Percentiles rank a stretch among this genome's conserved stretches.
Evolutionary conservation across 208 protist genomes (phyloP).

Genomic region (Leishmania guyanensis): DNA sequence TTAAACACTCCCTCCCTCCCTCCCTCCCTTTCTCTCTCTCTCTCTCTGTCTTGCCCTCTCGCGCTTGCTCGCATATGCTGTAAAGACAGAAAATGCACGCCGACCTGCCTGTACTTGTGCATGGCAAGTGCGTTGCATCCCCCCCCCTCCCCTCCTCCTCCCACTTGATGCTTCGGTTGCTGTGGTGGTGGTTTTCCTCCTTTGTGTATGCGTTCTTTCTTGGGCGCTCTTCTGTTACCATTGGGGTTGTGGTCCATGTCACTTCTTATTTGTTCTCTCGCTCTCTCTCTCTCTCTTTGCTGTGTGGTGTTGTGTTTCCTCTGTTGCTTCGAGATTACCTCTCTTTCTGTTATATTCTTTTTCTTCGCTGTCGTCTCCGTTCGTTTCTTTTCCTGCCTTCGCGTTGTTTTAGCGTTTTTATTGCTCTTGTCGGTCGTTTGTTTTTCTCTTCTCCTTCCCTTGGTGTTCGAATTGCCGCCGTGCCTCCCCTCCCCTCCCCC

Average conservation of each 20-base stretch:
- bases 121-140: neutral
- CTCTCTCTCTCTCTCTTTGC: neutral
- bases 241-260: neutral
- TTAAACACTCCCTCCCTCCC: neutral
- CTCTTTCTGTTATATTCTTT: neutral
- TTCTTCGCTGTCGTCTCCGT: neutral
- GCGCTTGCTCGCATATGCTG: neutral
- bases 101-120: neutral
- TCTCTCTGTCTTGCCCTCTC: neutral
- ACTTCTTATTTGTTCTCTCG: neutral
- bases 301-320: neutral
- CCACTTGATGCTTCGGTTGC: too few relatives aligned
- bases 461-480: neutral
- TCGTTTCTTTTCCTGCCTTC: slow-evolving; percentile 10
- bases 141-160: neutral
- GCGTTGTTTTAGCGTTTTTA: neutral
- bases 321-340: neutral
- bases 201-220: neutral
- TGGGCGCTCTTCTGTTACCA: neutral
- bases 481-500: neutral
- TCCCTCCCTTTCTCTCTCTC: too few relatives aligned
- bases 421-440: slow-evolving; percentile 1
- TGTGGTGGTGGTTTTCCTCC: neutral
- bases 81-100: slow-evolving; percentile 2
- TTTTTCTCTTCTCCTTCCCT: neutral